phyloP scores from a whole-genome alignment of 495 filamentous ascomycete species.

The Coniosporium apollinis region DNA sequence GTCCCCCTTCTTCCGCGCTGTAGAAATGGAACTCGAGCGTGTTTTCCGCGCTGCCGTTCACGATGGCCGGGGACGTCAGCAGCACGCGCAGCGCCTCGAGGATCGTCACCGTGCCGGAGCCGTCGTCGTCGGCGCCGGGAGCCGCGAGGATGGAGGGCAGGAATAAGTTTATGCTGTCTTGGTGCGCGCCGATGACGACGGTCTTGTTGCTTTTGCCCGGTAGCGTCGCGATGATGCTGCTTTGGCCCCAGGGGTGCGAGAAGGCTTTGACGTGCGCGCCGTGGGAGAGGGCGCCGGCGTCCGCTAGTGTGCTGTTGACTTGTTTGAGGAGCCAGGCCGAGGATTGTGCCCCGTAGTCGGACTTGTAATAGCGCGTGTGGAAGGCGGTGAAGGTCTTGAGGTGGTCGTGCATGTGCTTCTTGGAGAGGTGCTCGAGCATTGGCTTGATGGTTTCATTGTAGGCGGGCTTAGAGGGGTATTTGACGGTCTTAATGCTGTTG shows the following conservation, averaged over 20 bases:
- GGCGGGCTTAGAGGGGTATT: conserved; percentile 50
- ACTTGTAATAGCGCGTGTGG: conserved; percentile 84
- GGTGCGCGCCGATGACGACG: conserved; percentile 58
- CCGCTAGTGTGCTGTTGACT: conserved; percentile 52
- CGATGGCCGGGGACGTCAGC: conserved; percentile 34
- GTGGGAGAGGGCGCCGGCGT: conserved; percentile 48
- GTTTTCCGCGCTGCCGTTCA: conserved; percentile 45
- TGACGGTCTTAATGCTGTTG: conserved; percentile 23
- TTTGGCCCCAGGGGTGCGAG: conserved; percentile 74
- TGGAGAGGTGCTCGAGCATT: conserved; percentile 49
- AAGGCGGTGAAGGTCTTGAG: conserved; percentile 65
- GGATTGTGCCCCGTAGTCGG: conserved; percentile 66
- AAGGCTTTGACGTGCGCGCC: conserved; percentile 60
- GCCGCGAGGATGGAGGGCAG: conserved; percentile 67
- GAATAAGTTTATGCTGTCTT: conserved; percentile 82
- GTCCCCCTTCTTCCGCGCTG: conserved; percentile 76
- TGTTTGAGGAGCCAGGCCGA: conserved; percentile 72
- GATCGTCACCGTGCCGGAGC: conserved; percentile 63
- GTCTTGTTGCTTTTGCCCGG: conserved; percentile 77
- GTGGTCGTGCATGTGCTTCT: conserved; percentile 60
- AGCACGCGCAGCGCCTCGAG: conserved; percentile 51
- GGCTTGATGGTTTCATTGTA: conserved; percentile 50
- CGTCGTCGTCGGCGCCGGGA: conserved; percentile 62
- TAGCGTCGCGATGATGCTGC: conserved; percentile 81
- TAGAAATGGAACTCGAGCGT: conserved; percentile 97